Evolutionary conservation across 2,329 filamentous ascomycete genomes (phyloP).

Genomic region (Balansia obtecta): DNA sequence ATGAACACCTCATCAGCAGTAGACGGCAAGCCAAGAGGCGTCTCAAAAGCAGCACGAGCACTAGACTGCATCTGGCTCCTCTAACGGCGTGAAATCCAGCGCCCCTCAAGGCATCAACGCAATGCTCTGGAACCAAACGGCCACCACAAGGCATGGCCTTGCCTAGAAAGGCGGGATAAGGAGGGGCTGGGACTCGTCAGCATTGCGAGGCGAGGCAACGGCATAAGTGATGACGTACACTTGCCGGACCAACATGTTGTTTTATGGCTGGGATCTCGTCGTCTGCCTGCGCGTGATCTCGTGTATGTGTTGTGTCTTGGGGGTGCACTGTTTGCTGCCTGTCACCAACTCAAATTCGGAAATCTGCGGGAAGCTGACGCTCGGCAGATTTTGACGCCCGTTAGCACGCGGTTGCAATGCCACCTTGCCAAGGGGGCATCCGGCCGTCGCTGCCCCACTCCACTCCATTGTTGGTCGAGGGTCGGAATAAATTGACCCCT

Average conservation of each 20-base stretch:
- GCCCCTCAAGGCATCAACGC: not conserved
- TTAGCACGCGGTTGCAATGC: not conserved
- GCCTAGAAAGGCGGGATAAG: not conserved
- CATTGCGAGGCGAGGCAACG: constrained; percentile 1
- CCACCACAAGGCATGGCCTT: not conserved
- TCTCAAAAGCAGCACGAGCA: too few species aligned
- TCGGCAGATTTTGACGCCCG: too few species aligned
- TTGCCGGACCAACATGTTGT: not conserved
- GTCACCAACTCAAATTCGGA: too few species aligned
- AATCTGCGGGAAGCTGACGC: too few species aligned
- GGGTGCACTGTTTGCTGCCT: not conserved
- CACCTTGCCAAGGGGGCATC: not conserved
- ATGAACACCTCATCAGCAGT: too few species aligned
- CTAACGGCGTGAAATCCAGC: not conserved
- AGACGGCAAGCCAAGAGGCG: too few species aligned
- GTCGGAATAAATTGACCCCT: too few species aligned
- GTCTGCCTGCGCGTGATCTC: not conserved
- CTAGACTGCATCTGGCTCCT: not conserved
- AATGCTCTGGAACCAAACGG: not conserved
- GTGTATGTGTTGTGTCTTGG: not conserved
- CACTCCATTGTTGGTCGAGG: too few species aligned
- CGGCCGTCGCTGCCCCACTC: too few species aligned
- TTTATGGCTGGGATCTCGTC: not conserved
- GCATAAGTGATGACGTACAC: constrained; percentile 2
- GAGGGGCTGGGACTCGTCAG: constrained; percentile 1